These are phyloP conservation scores for Lolium rigidum DNA, from an alignment of 176 grass and related monocot species.

Conservation along the genomic window DNA sequence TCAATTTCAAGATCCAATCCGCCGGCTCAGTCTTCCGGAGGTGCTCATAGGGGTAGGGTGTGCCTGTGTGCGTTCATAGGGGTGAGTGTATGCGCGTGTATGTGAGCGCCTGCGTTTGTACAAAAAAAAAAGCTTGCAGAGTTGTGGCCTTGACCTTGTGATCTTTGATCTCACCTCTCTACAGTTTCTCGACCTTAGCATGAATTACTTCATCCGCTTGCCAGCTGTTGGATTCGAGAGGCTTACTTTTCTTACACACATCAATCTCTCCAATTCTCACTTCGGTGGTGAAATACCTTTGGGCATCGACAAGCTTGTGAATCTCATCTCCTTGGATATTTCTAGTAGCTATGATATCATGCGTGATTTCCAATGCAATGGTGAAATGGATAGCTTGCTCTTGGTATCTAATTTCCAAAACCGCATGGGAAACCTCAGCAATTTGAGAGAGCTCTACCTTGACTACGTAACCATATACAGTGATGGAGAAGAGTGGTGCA, in stretches of 20 bases:
- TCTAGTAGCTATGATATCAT: neutral
- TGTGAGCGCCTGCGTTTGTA: no score
- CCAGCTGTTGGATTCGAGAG: neutral
- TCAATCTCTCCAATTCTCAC: neutral
- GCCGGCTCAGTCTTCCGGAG: no score
- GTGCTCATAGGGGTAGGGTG: no score
- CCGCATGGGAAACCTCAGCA: neutral
- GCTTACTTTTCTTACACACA: neutral
- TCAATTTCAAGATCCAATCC: no score
- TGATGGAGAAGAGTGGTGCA: neutral
- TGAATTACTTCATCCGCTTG: neutral
- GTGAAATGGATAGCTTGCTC: neutral
- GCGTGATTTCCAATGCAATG: no score
- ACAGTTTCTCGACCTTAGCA: neutral
- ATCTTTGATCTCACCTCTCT: conserved; percentile 11
- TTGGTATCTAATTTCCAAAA: neutral
- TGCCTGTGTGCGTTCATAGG: no score
- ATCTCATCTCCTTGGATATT: neutral
- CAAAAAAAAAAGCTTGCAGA: no score
- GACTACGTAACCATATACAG: neutral
- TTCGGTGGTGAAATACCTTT: neutral
- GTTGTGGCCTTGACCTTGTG: neutral
- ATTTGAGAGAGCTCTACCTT: conserved; percentile 6
- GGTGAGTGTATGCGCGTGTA: no score
- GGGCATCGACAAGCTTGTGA: neutral